Base-by-base conservation (phyloP, 345 rosid genomes). In the Gossypium arboreum region DNA sequence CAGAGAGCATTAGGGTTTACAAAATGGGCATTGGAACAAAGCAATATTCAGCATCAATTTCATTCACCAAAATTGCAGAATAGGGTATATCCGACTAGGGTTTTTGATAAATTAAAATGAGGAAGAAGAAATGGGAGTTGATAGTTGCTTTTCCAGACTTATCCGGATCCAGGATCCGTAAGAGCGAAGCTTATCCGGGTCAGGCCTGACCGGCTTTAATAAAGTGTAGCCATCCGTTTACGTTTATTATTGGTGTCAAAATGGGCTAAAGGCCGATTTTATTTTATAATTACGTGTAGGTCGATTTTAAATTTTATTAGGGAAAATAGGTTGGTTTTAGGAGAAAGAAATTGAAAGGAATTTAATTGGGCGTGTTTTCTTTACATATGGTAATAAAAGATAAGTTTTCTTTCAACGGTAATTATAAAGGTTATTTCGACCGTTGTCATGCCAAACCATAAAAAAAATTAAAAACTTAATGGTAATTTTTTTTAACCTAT, bases 371-470 rank as follows among this genome's bases (percentile, higher is more conserved):
- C 0, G 1, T 34, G 39, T 4, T 34, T 34, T 4, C 1, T 34
- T 1, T 0, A 34, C 0, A 34, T 0, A 29, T 34, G 1, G 6
- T 4, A 4, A 34, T 4, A 34, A 34, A 0, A 1, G 6, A 29
- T 0, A 4, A 0, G 0, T 29, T 29, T 29, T 29, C 1, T 0
- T 0, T 4, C 6, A 29, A 34, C 1, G 0, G 6, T 34, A 34
- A 34, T 0, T 29, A 29, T 0, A 29, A 29, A 0, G 34, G 4
- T 0, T 0, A 29, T 29, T 27, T 29, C 0, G 4, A 29, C 1
- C 0, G 1, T 29, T 3, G 34, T 3, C 34, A 3, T 0, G 34
- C 5, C 0, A 29, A 29, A 29, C 1, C 0, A 5, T 29, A 4
- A 29, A 29, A 29, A 29, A 34, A 34, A 4, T 4, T 34, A 34